Evolutionary conservation across 495 filamentous ascomycete species (phyloP).

Genomic region (Tirmania nivea): DNA sequence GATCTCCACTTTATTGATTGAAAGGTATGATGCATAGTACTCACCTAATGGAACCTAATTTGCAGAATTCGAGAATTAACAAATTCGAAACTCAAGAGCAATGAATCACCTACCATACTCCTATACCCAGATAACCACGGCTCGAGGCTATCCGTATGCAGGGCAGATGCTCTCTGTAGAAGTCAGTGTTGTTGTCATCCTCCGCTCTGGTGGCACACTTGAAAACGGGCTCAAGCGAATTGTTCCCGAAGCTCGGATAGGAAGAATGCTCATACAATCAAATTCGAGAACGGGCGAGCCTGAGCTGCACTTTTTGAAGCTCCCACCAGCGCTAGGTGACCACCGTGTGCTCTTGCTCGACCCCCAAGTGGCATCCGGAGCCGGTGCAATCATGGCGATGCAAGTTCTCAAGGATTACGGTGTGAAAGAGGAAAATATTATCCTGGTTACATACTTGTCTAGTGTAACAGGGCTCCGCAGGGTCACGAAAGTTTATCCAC

Average conservation of each 20-base stretch:
- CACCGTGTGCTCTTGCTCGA: slow-evolving; percentile 70
- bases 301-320: slow-evolving; percentile 66
- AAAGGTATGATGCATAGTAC: slow-evolving; percentile 31
- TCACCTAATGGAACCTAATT: background rate
- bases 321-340: slow-evolving; percentile 50
- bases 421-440: slow-evolving; percentile 62
- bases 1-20: slow-evolving; percentile 58
- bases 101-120: slow-evolving; percentile 34
- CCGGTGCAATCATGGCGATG: slow-evolving; percentile 89
- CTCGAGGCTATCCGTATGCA: background rate
- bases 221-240: slow-evolving; percentile 74
- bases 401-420: slow-evolving; percentile 85
- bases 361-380: slow-evolving; percentile 81
- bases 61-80: slow-evolving; percentile 7
- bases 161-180: slow-evolving; percentile 9
- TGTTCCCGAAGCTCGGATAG: slow-evolving; percentile 77
- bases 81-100: slow-evolving; percentile 33
- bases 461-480: slow-evolving; percentile 63
- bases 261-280: slow-evolving; percentile 75
- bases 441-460: slow-evolving; percentile 71
- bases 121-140: background rate
- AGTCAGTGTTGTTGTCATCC: slow-evolving; percentile 67
- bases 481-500: slow-evolving; percentile 66
- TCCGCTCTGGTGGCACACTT: slow-evolving; percentile 67
- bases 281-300: slow-evolving; percentile 68